Base-by-base conservation (phyloP, 441 rosid genomes). In the Euphorbia schlechtendalii region DNA sequence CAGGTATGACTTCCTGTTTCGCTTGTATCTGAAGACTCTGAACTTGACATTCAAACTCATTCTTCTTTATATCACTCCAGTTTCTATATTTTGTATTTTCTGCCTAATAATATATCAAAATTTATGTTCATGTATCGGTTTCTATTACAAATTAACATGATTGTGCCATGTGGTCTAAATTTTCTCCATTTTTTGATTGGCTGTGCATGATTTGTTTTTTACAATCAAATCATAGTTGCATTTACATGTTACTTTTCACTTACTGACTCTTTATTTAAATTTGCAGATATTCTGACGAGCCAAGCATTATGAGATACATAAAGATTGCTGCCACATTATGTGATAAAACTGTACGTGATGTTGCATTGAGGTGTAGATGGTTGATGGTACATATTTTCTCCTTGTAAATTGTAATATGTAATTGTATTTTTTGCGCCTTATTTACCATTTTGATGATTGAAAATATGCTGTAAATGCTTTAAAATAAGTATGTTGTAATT, bases 301-400 rank as follows among this genome's bases (percentile, higher is more conserved):
- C 90, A 62, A 85, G 80, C 71, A 86, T 92, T 56, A 75, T 88
- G 89, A 95, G 73, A 80, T 95, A 89, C 76, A 81, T 95, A 64
- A 92, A 88, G 76, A 83, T 95, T 74, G 97, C 98, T 2, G 91
- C 92, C n/a, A 79, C 75, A 54, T 79, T 95, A 73, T 96, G 74
- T 61, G 88, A 92, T 40, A 95, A 89, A 82, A 84, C 92, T 11
- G 96, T 92, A 8, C 86, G 99, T 30, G 99, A 95, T 81, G 98
- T 95, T 80, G 97, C 99, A 64, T 73, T 95, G 84, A 87, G 97
- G 82, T 95, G 99, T 78, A 82, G 95, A 72, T 95, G 97, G 97
- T 80, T 89, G 93, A 86, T 75, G 65, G 99, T 92, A 82, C 73
- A 86, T 56, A 60, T 67, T 67, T 49, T 13, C 70, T 58, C 52